These are phyloP conservation scores for Phialophora chinensis DNA, from an alignment of 2,329 filamentous ascomycete genomes.

Conservation along the genomic window DNA sequence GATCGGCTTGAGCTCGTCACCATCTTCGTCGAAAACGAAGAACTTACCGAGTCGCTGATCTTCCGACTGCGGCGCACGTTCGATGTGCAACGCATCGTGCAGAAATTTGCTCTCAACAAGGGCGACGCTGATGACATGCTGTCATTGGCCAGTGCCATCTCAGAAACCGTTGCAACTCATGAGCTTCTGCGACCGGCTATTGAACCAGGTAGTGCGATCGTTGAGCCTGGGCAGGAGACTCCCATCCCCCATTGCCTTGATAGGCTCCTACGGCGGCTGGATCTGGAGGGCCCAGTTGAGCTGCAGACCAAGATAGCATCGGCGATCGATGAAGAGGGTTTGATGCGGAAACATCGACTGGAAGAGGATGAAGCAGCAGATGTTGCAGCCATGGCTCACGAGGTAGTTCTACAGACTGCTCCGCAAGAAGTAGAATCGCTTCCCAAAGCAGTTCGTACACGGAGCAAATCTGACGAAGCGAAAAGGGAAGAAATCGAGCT, in stretches of 20 bases:
- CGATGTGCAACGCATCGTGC: constrained; percentile 86
- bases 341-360: constrained; percentile 78
- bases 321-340: constrained; percentile 90
- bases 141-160: constrained; percentile 81
- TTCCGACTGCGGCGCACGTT: constrained; percentile 74
- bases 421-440: constrained; percentile 62
- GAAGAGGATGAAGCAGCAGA: constrained; percentile 74
- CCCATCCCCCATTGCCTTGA: constrained; percentile 36
- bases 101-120: constrained; percentile 90
- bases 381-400: constrained; percentile 74
- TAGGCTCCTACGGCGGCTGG: constrained; percentile 63
- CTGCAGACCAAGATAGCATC: constrained; percentile 74
- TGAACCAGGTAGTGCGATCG: constrained; percentile 34
- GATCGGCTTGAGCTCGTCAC: constrained; percentile 81
- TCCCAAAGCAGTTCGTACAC: constrained; percentile 56
- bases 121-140: constrained; percentile 93
- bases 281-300: constrained; percentile 68
- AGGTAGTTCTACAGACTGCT: constrained; percentile 71
- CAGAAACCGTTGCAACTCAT: constrained; percentile 67
- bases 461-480: constrained; percentile 40
- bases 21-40: constrained; percentile 69
- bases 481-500: constrained; percentile 46
- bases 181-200: constrained; percentile 46
- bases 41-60: constrained; percentile 73
- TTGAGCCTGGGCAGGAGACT: not conserved